Evolutionary conservation across 176 grass and related monocot genomes (phyloP).

Genomic region (Alopecurus myosuroides): DNA sequence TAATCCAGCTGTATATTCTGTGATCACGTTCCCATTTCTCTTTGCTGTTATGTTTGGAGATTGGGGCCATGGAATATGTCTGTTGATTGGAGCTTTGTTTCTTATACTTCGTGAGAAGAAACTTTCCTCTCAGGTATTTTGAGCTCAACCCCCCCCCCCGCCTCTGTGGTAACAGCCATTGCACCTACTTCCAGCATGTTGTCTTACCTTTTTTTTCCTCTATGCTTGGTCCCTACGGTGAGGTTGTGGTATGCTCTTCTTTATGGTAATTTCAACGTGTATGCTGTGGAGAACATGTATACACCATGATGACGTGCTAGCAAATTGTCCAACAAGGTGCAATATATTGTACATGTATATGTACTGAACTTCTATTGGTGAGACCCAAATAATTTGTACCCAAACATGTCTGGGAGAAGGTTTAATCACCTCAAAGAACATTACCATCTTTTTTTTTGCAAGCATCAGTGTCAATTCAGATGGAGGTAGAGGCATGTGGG

Average conservation of each 20-base stretch:
- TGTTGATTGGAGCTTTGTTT: slow-evolving; percentile 85
- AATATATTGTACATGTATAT: neutral
- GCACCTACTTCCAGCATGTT: neutral
- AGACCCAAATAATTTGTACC: neutral
- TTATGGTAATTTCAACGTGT: neutral
- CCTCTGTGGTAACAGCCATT: neutral
- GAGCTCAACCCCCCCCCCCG: neutral
- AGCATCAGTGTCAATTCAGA: neutral
- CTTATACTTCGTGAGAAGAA: slow-evolving; percentile 95
- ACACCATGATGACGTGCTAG: neutral
- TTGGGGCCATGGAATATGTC: slow-evolving; percentile 99
- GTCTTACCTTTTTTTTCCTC: neutral
- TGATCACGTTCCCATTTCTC: slow-evolving; percentile 98
- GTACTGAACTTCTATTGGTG: neutral
- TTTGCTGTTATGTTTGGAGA: slow-evolving; percentile 99
- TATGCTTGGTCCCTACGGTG: neutral
- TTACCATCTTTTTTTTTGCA: neutral
- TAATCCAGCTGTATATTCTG: slow-evolving; percentile 98
- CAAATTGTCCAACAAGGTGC: neutral
- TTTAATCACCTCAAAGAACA: slow-evolving; percentile 8
- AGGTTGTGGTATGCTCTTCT: neutral
- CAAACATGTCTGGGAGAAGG: slow-evolving; percentile 5
- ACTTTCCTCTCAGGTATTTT: slow-evolving; percentile 81
- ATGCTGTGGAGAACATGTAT: neutral
- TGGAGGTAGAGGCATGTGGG: neutral